A percentile compares a stretch with the other conserved stretches of the same genome.
phyloP scores from a whole-genome alignment of 768 basidiomycete species.

The Suillus subalutaceus region DNA sequence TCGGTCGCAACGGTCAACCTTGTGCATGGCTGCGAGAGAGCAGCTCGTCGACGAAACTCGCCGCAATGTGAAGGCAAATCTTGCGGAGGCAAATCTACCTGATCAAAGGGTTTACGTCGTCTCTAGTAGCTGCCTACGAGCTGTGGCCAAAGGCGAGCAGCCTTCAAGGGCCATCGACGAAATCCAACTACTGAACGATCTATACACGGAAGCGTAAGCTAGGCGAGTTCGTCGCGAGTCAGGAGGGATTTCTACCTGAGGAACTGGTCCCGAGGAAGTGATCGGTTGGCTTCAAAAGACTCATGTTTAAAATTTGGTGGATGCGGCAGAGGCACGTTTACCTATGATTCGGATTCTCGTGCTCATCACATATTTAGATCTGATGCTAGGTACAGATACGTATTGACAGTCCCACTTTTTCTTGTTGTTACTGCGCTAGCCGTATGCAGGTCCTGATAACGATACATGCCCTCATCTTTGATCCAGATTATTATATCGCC shows the following conservation, averaged over 20 bases:
- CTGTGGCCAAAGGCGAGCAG: conserved; percentile 11
- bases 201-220: conserved; percentile 13
- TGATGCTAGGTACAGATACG: neutral
- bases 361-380: neutral
- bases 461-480: neutral
- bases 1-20: conserved; percentile 8
- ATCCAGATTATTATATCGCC: neutral
- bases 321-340: neutral
- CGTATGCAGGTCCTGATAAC: neutral
- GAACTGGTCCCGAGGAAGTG: neutral
- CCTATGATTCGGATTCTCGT: neutral
- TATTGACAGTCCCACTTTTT: neutral
- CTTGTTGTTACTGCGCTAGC: neutral
- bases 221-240: conserved; percentile 6
- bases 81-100: conserved; percentile 19
- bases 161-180: conserved; percentile 17
- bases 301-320: neutral
- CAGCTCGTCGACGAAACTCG: conserved; percentile 23
- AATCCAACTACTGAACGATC: conserved; percentile 16
- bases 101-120: conserved; percentile 25
- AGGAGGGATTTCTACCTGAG: neutral
- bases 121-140: conserved; percentile 15
- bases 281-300: neutral
- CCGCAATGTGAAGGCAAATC: conserved; percentile 16
- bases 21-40: conserved; percentile 18